A percentile compares a stretch with the other conserved stretches of the same genome.
These are phyloP conservation scores for Dryas drummondii DNA, from an alignment of 306 rosid genomes.

Conservation along the genomic window DNA sequence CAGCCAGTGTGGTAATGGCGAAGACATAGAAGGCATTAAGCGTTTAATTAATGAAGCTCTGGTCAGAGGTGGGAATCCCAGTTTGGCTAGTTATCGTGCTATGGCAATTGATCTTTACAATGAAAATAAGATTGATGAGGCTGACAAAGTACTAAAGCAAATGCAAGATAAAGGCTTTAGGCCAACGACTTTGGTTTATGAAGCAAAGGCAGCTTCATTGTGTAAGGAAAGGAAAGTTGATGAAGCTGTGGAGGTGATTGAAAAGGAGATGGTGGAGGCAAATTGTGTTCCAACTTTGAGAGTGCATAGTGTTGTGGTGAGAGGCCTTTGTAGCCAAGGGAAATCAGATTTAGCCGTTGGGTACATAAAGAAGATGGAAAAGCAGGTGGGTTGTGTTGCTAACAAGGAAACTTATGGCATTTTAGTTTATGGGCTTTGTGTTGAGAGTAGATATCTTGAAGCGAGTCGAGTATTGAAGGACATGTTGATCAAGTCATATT, in stretches of 20 bases:
- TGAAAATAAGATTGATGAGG: slow-evolving; percentile 28
- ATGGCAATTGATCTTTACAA: slow-evolving; percentile 44
- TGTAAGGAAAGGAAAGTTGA: slow-evolving; percentile 26
- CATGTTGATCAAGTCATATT: slow-evolving; percentile 36
- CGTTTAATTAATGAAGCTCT: slow-evolving; percentile 33
- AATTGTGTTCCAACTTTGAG: slow-evolving; percentile 31
- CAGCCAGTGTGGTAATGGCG: slow-evolving; percentile 2
- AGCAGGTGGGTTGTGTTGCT: slow-evolving; percentile 30
- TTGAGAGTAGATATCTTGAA: slow-evolving; percentile 29
- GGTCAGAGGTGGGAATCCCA: slow-evolving; percentile 43
- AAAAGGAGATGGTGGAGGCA: slow-evolving; percentile 32
- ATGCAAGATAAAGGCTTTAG: slow-evolving; percentile 33
- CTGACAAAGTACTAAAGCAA: slow-evolving; percentile 27
- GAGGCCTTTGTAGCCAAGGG: slow-evolving; percentile 31
- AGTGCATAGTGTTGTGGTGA: slow-evolving; percentile 24
- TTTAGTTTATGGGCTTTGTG: slow-evolving; percentile 37
- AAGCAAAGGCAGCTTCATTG: slow-evolving; percentile 35
- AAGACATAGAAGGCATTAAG: slow-evolving; percentile 22
- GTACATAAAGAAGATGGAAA: slow-evolving; percentile 34
- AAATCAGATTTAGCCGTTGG: slow-evolving; percentile 26
- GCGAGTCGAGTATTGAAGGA: slow-evolving; percentile 31
- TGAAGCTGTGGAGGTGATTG: slow-evolving; percentile 20
- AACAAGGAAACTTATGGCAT: slow-evolving; percentile 27
- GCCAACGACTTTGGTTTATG: slow-evolving; percentile 33
- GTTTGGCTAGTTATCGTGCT: slow-evolving; percentile 36